A percentile compares a stretch with the other conserved stretches of the same genome.
These are phyloP conservation scores for Fusarium paranaense DNA, from an alignment of 2,329 filamentous ascomycete genomes.

Conservation along the genomic window DNA sequence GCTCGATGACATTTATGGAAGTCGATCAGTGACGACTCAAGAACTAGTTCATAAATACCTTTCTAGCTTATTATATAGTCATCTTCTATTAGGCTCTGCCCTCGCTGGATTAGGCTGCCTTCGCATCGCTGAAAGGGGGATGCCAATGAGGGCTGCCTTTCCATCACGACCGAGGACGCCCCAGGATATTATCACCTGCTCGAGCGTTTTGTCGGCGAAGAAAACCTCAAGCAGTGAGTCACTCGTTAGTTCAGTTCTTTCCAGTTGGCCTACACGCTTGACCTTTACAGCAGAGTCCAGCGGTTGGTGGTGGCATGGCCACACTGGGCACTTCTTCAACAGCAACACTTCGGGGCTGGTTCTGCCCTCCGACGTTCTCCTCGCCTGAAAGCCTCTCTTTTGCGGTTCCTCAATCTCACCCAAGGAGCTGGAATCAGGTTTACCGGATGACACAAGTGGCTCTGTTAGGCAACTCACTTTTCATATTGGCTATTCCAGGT, in stretches of 20 bases:
- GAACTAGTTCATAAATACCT: neutral
- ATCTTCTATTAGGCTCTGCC: too few species aligned
- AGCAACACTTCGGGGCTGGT: neutral
- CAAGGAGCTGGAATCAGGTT: neutral
- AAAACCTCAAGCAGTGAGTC: neutral
- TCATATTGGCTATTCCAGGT: neutral
- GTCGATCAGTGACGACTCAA: neutral
- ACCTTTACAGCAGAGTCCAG: slow-evolving; percentile 28
- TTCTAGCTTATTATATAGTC: neutral
- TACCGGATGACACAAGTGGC: slow-evolving; percentile 15
- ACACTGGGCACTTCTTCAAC: neutral
- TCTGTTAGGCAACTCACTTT: slow-evolving; percentile 9
- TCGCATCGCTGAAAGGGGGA: neutral
- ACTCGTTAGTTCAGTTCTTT: neutral
- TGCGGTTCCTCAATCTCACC: slow-evolving; percentile 5
- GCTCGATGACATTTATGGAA: neutral
- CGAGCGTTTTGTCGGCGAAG: accelerated
- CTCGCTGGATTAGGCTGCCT: neutral
- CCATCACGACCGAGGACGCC: neutral
- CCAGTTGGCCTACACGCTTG: neutral
- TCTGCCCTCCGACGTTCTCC: slow-evolving; percentile 25
- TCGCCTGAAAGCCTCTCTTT: slow-evolving; percentile 30
- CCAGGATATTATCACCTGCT: neutral
- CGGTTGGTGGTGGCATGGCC: slow-evolving; percentile 19
- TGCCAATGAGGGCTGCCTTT: neutral